Percentiles rank a stretch among this genome's conserved stretches.
These are phyloP conservation scores for Proliferodiscus dingleyae DNA, from an alignment of 2,329 filamentous ascomycete genomes.

Conservation along the genomic window DNA sequence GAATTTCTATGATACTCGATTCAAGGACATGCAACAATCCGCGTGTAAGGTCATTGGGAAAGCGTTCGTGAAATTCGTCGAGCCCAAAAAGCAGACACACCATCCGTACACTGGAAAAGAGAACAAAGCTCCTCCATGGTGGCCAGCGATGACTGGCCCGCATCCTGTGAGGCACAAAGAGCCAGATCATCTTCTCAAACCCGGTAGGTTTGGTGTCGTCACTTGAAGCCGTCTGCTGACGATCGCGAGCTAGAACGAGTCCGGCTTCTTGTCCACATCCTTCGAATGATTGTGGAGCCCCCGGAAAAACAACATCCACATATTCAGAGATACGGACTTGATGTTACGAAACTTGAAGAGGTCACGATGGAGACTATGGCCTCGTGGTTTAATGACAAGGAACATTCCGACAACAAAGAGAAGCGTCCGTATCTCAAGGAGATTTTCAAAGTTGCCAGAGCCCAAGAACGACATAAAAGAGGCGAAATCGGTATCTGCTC, in stretches of 20 bases:
- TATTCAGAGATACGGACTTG: conserved; percentile 44
- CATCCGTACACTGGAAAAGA: conserved; percentile 67
- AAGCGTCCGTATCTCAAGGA: conserved; percentile 55
- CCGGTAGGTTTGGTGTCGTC: conserved; percentile 42
- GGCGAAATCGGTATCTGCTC: conserved; percentile 50
- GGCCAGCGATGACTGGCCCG: conserved; percentile 53
- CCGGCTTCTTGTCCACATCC: conserved; percentile 53
- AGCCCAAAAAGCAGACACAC: conserved; percentile 72
- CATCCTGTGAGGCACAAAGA: conserved; percentile 62
- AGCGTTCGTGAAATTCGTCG: conserved; percentile 69
- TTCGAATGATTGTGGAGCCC: conserved; percentile 45
- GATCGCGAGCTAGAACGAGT: conserved; percentile 46
- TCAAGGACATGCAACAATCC: conserved; percentile 64
- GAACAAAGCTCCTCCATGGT: conserved; percentile 60
- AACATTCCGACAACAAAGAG: conserved; percentile 45
- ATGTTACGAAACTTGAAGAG: conserved; percentile 51
- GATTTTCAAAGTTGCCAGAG: conserved; percentile 55
- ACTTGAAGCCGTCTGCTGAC: neutral
- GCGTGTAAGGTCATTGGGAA: conserved; percentile 70
- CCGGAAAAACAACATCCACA: conserved; percentile 36
- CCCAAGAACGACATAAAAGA: conserved; percentile 51
- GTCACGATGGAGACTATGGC: conserved; percentile 54
- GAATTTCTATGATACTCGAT: conserved; percentile 55
- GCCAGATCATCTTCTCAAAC: conserved; percentile 67
- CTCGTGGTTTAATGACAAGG: conserved; percentile 53